These are phyloP conservation scores for Rhodocollybia butyracea DNA, from an alignment of 768 basidiomycete species.

Conservation along the genomic window DNA sequence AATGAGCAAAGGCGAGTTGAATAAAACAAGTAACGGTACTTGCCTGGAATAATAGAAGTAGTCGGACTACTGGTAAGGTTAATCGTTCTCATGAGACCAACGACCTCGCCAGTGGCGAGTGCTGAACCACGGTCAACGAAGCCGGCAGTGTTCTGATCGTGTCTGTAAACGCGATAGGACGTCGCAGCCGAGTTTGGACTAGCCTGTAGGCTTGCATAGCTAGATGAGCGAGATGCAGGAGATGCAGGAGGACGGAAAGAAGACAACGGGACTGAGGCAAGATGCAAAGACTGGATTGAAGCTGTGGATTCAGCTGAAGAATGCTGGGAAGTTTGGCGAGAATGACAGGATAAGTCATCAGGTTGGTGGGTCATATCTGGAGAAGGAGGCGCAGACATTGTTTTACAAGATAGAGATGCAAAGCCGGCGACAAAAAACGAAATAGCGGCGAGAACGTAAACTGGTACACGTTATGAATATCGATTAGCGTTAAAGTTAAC, in stretches of 20 bases:
- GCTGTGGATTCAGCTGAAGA: conserved; percentile 8
- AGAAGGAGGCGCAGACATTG: conserved; percentile 10
- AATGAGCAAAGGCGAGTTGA: background rate
- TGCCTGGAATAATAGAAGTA: conserved; percentile 1
- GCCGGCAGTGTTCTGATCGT: background rate
- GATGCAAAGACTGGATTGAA: conserved; percentile 9
- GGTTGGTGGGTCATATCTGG: background rate
- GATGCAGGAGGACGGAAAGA: background rate
- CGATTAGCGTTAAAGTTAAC: conserved; percentile 2
- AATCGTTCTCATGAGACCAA: conserved; percentile 1
- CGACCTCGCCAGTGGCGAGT: background rate
- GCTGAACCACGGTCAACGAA: background rate
- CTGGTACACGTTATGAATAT: conserved; percentile 4
- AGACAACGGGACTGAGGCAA: conserved; percentile 8
- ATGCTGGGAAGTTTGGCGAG: background rate
- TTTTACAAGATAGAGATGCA: conserved; percentile 10
- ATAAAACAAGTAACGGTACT: background rate
- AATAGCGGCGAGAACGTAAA: conserved; percentile 1
- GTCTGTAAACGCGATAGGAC: conserved; percentile 1
- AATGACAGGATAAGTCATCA: background rate
- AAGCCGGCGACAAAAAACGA: conserved; percentile 3
- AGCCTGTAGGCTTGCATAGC: background rate
- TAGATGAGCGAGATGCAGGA: background rate
- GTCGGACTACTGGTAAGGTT: background rate
- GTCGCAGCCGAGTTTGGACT: background rate